Evolutionary conservation across 2,329 filamentous ascomycete genomes (phyloP), one percentile per base, ranked within the genome.

Genomic region (Coniella vitis): DNA sequence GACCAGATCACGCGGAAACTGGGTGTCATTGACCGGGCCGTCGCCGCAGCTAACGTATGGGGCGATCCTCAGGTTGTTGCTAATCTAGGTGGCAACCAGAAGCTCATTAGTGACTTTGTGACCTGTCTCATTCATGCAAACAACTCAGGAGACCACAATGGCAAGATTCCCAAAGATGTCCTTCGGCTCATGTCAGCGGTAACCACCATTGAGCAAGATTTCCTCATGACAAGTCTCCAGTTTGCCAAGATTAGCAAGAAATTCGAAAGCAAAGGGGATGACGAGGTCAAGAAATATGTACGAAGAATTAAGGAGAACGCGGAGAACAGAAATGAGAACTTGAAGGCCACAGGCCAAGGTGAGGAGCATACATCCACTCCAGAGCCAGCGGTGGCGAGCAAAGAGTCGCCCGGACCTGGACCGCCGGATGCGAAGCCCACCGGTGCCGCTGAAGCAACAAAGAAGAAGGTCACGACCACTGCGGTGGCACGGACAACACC

Each of bases 221-320:
- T 73, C 38, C 63, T 81, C 32, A 67, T 81, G 37, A 77, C 82
- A 55, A 81, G 77, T 52, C 76, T 81, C 36, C 86, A 86, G 58
- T 77, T 89, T 48, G 75, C 79, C 49, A 80, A 77, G 47, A 76
- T 86, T 14, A 73, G 81, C 36, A 79, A 79, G 53, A 74, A 78
- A 8, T 79, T 85, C 59, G 74, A 73, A 52, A 83, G 79, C 58
- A 81, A 80, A 58, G 83, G 80, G 21, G 82, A 86, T 58, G 73
- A 76, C 0, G 78, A 83, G 45, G 77, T 80, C 41, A 83, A 83
- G 57, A 73, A 73, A 4, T 67, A 83, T 40, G 78, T 84, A 4
- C 72, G 75, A 32, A 73, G 55, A 52, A 69, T 71, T 25, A 57
- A 60, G 22, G 55, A 57, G 4, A 65, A 62, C 31, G 61, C 58